Evolutionary conservation across 768 basidiomycete species (phyloP), one percentile per base, ranked within the genome.

Genomic region (Clavaria fumosa): DNA sequence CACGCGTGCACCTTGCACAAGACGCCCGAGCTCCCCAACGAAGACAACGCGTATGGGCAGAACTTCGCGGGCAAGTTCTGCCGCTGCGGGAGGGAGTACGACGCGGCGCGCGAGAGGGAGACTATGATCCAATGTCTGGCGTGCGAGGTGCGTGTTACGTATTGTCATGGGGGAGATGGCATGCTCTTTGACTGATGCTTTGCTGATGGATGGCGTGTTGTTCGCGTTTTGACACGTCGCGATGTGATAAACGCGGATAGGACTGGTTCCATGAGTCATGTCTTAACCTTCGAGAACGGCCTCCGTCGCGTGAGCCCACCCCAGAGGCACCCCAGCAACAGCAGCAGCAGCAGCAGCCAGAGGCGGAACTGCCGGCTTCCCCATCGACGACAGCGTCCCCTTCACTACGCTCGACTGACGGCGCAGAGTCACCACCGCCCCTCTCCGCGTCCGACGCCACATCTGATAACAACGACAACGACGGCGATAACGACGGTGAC

Each of bases 211-310:
- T 33, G 11, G 7, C 19, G 12, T 22, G 37, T 34, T 18, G 34
- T 28, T 34, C 41, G 31, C 10, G 15, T 30, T 39, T 43, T 14
- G n/a, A n/a, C n/a, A n/a, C n/a, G n/a, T 37, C 27, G 26, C 32
- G 14, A 37, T 34, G 36, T 14, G 22, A 39, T 31, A 22, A 33
- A 43, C 36, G 20, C 24, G 23, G 39, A 31, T 43, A 86, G 83
- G 84, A 89, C 50, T 89, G 85, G 85, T 89, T 76, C 55, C 85
- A 89, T 47, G 85, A 89, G 59, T 86, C 82, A 7, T 89, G 85
- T 48, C 72, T 85, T 46, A 78, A 83, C 54, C 64, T 89, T 30
- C 70, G 82, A 42, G 70, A 77, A 52, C 67, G 68, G 15, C 80
- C 78, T 6, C 45, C 57, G 4, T 66, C 66, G 6, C 63, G 70